Percentiles rank a stretch among this genome's conserved stretches.
Evolutionary conservation across 1,284 basidiomycete species (phyloP).

Genomic region (Leccinum glutinopallens): DNA sequence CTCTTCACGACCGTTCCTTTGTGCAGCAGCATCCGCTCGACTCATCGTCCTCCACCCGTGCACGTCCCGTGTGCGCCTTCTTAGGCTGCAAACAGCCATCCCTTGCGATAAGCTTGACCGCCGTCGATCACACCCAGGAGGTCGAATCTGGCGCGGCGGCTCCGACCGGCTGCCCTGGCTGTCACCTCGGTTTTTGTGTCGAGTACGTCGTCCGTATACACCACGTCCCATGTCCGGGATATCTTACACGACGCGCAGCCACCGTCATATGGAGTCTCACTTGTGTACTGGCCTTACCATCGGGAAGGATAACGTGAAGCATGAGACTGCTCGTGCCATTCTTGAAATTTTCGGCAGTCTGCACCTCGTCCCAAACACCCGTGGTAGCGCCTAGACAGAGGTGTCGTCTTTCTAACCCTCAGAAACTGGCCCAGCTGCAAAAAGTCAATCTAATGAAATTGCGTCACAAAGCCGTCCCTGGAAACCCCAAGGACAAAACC

Average conservation of each 20-base stretch:
- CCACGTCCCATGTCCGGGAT: constrained; percentile 4
- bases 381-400: constrained; percentile 27
- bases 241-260: constrained; percentile 41
- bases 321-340: constrained; percentile 52
- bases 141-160: constrained; percentile 4
- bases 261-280: constrained; percentile 63
- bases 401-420: constrained; percentile 50
- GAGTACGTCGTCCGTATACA: constrained; percentile 43
- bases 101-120: constrained; percentile 44
- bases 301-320: constrained; percentile 37
- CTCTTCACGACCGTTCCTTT: constrained; percentile 55
- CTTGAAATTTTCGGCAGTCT: constrained; percentile 53
- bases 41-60: constrained; percentile 16
- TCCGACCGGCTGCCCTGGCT: constrained; percentile 49
- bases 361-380: constrained; percentile 25
- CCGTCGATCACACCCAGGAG: constrained; percentile 23
- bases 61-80: constrained; percentile 52
- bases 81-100: constrained; percentile 55
- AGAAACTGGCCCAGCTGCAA: constrained; percentile 54
- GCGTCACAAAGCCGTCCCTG: constrained; percentile 65
- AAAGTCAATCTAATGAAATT: constrained; percentile 72
- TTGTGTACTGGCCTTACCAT: constrained; percentile 40
- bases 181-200: constrained; percentile 61
- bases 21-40: constrained; percentile 13
- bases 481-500: constrained; percentile 55